Conservation (phyloP, 345 rosid genomes). For the Eucalyptus erythrocorys region DNA sequence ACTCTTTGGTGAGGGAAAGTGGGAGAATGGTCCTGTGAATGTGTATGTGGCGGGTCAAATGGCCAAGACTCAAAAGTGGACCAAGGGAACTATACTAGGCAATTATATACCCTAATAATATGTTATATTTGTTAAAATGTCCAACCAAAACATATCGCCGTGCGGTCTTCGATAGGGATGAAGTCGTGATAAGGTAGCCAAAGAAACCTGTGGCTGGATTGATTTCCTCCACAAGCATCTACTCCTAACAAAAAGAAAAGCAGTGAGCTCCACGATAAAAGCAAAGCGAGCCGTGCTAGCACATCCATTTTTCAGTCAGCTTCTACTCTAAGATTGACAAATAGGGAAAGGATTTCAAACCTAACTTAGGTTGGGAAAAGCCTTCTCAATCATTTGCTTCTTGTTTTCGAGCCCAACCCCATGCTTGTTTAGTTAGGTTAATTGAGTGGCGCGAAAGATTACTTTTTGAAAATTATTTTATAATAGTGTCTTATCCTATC, state of each 20-base stretch:
- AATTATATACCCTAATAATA: neutral
- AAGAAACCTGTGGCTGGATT: neutral
- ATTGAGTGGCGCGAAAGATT: neutral
- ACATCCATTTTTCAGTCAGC: neutral
- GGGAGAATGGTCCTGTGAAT: neutral
- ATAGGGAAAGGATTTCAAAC: neutral
- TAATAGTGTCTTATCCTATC: neutral
- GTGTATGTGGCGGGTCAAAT: neutral
- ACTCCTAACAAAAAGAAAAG: neutral
- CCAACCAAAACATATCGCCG: fast-evolving
- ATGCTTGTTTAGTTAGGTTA: neutral
- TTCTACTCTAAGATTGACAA: neutral
- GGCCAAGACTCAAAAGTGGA: neutral
- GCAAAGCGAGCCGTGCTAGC: neutral
- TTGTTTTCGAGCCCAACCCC: neutral
- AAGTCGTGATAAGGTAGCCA: neutral
- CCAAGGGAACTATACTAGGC: neutral
- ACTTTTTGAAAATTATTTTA: neutral
- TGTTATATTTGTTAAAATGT: neutral
- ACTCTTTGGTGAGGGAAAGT: neutral
- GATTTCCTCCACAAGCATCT: neutral
- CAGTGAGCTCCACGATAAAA: neutral
- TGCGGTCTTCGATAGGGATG: neutral
- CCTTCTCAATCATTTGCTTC: neutral
- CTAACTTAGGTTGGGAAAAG: neutral